These are phyloP conservation scores for Amanita inopinata DNA, from an alignment of 768 basidiomycete genomes.

Conservation along the genomic window DNA sequence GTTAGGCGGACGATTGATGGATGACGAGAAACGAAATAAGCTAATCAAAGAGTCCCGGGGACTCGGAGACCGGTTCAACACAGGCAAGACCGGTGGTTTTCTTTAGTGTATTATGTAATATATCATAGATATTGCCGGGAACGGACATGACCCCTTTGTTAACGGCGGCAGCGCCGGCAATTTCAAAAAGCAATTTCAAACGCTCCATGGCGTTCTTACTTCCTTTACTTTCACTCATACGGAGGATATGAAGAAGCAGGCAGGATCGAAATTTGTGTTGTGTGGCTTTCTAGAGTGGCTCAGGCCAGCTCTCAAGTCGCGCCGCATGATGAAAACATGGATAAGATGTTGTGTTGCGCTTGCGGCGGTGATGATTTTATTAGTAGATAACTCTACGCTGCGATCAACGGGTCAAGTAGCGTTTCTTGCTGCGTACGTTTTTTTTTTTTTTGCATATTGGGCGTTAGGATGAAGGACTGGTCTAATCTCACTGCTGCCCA, in stretches of 20 bases:
- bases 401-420: conserved; percentile 31
- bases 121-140: too few relatives aligned
- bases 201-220: too few relatives aligned
- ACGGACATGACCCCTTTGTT: too few relatives aligned
- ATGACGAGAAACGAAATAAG: conserved; percentile 69
- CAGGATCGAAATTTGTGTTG: too few relatives aligned
- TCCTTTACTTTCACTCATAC: too few relatives aligned
- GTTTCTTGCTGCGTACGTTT: conserved; percentile 28
- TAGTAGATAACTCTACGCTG: conserved; percentile 24
- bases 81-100: conserved; percentile 63
- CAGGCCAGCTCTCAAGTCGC: conserved; percentile 17
- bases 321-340: conserved; percentile 30
- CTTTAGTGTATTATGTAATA: conserved; percentile 24
- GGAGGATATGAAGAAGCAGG: too few relatives aligned
- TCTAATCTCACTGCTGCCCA: conserved; percentile 12
- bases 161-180: too few relatives aligned
- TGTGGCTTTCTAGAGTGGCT: not conserved
- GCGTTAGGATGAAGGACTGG: not conserved
- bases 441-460: not conserved
- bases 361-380: conserved; percentile 23
- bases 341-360: conserved; percentile 26
- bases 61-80: conserved; percentile 77
- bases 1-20: conserved; percentile 81
- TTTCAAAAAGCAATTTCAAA: too few relatives aligned
- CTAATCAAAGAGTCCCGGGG: conserved; percentile 75